Conservation (phyloP, 1,284 basidiomycete genomes). For the Microbotryum scabiosae region DNA sequence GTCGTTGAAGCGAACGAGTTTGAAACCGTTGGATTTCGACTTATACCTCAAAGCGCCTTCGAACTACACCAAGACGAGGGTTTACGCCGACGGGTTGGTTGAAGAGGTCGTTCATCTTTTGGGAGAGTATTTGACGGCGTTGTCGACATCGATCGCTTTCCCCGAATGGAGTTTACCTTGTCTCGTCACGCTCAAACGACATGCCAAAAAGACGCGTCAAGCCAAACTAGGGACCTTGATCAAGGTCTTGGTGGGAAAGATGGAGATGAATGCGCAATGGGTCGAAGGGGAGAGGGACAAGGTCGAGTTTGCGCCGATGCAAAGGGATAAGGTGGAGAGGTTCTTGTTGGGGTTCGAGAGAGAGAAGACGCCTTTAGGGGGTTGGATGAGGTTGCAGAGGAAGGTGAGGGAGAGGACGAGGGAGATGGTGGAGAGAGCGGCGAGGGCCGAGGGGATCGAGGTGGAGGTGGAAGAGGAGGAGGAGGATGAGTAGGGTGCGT, state of each 20-base stretch:
- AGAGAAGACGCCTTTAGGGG: slow-evolving; percentile 63
- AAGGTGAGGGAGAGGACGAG: slow-evolving; percentile 71
- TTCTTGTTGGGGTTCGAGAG: slow-evolving; percentile 61
- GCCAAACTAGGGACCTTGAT: slow-evolving; percentile 55
- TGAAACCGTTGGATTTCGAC: slow-evolving; percentile 82
- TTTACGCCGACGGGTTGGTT: slow-evolving; percentile 72
- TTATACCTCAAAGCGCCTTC: slow-evolving; percentile 78
- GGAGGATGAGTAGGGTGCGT: no score
- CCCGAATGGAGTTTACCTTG: slow-evolving; percentile 87
- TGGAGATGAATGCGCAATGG: slow-evolving; percentile 75
- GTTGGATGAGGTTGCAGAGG: slow-evolving; percentile 56
- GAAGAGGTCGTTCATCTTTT: slow-evolving; percentile 75
- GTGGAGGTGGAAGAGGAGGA: no score
- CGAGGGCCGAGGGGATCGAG: background rate
- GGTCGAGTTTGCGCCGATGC: slow-evolving; percentile 64
- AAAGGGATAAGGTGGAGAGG: slow-evolving; percentile 56
- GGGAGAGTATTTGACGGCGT: slow-evolving; percentile 61
- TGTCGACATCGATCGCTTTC: slow-evolving; percentile 72
- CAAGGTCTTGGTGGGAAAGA: slow-evolving; percentile 69
- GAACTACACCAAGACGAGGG: slow-evolving; percentile 78
- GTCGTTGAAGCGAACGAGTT: slow-evolving; percentile 60
- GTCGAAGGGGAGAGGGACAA: slow-evolving; percentile 58
- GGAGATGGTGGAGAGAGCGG: slow-evolving; percentile 37
- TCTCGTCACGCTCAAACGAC: slow-evolving; percentile 59
- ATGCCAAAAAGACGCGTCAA: slow-evolving; percentile 50